A percentile compares a stretch with the other conserved stretches of the same genome.
These are phyloP conservation scores for Aspergillus baeticus DNA, from an alignment of 495 filamentous ascomycete species.

Conservation along the genomic window DNA sequence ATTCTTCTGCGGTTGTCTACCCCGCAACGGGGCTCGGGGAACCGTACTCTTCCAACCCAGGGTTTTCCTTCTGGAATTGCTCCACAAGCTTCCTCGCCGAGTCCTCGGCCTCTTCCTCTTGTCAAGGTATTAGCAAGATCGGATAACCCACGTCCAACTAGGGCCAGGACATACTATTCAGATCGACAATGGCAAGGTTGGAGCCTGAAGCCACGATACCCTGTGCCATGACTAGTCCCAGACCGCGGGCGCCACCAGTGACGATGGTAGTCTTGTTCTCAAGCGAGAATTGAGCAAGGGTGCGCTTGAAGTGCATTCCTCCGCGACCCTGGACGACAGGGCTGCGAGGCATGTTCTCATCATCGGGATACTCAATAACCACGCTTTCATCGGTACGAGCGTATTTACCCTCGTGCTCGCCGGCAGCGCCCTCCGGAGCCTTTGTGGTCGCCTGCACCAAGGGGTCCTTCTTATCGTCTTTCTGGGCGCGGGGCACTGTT, in stretches of 20 bases:
- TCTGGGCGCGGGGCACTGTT: constrained; percentile 27
- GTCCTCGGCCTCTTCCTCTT: constrained; percentile 82
- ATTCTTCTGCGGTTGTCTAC: too few relatives aligned
- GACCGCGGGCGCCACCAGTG: constrained; percentile 81
- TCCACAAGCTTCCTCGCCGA: constrained; percentile 71
- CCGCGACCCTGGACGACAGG: constrained; percentile 69
- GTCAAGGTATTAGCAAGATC: constrained; percentile 3
- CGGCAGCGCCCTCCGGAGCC: constrained; percentile 31
- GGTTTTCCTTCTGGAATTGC: constrained; percentile 74
- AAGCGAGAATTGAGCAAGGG: constrained; percentile 72
- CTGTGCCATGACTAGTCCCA: constrained; percentile 90
- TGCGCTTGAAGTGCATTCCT: constrained; percentile 68
- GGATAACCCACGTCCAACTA: background rate
- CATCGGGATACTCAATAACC: constrained; percentile 72
- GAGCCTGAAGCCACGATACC: constrained; percentile 82
- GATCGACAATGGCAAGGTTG: constrained; percentile 86
- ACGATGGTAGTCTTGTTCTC: constrained; percentile 76
- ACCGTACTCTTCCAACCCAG: constrained; percentile 64
- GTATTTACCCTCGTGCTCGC: constrained; percentile 48
- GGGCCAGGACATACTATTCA: constrained; percentile 68
- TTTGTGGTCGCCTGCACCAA: constrained; percentile 29
- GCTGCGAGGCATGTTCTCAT: constrained; percentile 62
- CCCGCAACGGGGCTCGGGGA: background rate
- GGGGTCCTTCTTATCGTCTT: constrained; percentile 32
- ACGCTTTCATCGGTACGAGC: constrained; percentile 79